A percentile compares a stretch with the other conserved stretches of the same genome.
Evolutionary conservation across 805 yeast genomes (phyloP).

Genomic region (Metschnikowia peoriensis): DNA sequence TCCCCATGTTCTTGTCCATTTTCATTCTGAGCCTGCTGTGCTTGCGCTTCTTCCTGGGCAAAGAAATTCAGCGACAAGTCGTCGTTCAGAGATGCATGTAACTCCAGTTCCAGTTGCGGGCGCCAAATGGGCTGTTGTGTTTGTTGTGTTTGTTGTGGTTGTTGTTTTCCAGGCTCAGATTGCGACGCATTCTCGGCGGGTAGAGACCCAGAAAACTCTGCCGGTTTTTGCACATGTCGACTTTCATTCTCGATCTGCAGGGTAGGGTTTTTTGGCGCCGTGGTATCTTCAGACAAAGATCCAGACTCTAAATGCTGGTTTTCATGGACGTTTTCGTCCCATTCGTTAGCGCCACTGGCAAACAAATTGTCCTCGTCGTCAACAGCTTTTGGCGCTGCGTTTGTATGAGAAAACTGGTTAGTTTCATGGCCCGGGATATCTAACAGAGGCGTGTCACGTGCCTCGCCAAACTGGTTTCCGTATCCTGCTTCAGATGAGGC

Average conservation of each 20-base stretch:
- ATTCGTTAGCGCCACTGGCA: conserved; percentile 4
- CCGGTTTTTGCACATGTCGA: neutral
- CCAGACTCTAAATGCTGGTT: neutral
- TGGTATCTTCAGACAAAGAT: neutral
- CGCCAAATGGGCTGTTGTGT: neutral
- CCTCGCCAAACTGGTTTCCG: neutral
- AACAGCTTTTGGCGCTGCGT: neutral
- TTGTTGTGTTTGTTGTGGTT: neutral
- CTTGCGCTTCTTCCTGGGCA: neutral
- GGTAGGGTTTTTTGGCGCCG: neutral
- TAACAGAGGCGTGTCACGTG: neutral
- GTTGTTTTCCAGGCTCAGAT: neutral
- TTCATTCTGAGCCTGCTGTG: no score
- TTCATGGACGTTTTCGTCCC: neutral
- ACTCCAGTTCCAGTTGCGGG: neutral
- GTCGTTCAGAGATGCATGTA: neutral
- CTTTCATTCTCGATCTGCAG: neutral
- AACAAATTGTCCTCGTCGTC: conserved; percentile 4
- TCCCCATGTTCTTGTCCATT: neutral
- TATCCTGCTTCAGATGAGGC: neutral
- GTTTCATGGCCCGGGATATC: neutral
- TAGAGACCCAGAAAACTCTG: neutral
- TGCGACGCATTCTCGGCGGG: neutral
- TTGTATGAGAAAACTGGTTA: neutral
- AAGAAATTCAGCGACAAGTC: conserved; percentile 6